Percentiles rank a stretch among this genome's conserved stretches.
phyloP scores from a whole-genome alignment of 495 filamentous ascomycete genomes.

The Pyrenula aspistea region DNA sequence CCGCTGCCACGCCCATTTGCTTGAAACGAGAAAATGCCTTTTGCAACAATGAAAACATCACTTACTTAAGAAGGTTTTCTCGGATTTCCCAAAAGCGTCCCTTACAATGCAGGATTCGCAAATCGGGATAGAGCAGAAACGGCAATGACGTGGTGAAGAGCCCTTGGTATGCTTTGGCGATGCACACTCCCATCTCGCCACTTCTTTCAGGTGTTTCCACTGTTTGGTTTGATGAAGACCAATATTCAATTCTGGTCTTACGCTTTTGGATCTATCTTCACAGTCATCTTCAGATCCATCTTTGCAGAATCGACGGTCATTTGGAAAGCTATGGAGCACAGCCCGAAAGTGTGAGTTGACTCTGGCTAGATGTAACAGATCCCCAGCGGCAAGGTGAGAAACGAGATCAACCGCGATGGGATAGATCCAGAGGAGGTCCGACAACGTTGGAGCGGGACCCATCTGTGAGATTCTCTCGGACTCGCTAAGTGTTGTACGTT shows the following conservation, averaged over 20 bases:
- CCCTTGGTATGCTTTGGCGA: slow-evolving; percentile 11
- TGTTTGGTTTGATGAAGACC: slow-evolving; percentile 10
- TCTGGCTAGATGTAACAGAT: slow-evolving; percentile 12
- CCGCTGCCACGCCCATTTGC: too few relatives aligned
- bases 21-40: too few relatives aligned
- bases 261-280: background rate
- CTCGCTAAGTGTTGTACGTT: too few relatives aligned
- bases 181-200: slow-evolving; percentile 7
- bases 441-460: slow-evolving; percentile 8
- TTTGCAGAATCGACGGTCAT: too few relatives aligned
- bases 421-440: slow-evolving; percentile 10
- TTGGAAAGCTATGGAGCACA: slow-evolving; percentile 12
- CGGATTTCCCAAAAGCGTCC: slow-evolving; percentile 11
- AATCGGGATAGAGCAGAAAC: slow-evolving; percentile 14
- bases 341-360: slow-evolving; percentile 8
- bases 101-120: slow-evolving; percentile 17
- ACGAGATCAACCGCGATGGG: slow-evolving; percentile 10
- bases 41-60: background rate
- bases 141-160: slow-evolving; percentile 7
- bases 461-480: too few relatives aligned
- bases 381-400: slow-evolving; percentile 8
- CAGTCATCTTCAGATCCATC: background rate
- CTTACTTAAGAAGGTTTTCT: slow-evolving; percentile 9
- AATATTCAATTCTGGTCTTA: slow-evolving; percentile 4
- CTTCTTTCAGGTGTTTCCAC: slow-evolving; percentile 13